Evolutionary conservation across 148 eudicot genomes (phyloP), one percentile per base, ranked within the genome.

Genomic region (Spergularia marina): DNA sequence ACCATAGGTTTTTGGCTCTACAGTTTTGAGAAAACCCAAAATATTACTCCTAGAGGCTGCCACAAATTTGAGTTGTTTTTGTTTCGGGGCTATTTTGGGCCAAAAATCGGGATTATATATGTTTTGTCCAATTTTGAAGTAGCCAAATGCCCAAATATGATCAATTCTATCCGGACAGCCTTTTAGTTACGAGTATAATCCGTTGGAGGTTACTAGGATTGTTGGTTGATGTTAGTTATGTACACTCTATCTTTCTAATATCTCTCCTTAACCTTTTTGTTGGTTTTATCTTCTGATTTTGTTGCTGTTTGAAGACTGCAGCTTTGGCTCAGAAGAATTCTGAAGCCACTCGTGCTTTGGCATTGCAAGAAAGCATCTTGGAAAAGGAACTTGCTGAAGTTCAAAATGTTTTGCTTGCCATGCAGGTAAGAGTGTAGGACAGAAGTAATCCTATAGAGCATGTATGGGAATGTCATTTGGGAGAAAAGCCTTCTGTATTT

Each of bases 261-360:
- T 10, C 16, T 58, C 44, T 59, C 69, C 20, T 66, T 20, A 55
- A 21, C 12, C 13, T 12, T 47, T 15, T 16, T 34, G 0, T 53
- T 67, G 75, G 41, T 23, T 34, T n/a, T 68, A 14, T 65, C 5
- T 65, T 66, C 60, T 77, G 53, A 63, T 55, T 76, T 49, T 30
- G 53, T 68, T 25, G 77, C 16, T 81, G 74, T 62, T 68, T 79
- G 75, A 80, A 96, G 99, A 80, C 97, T 82, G 92, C 94, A 77
- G 97, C 92, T 68, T 87, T 96, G 86, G 91, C 97, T 75, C 88
- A 88, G 80, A 96, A 96, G 85, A 96, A 91, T 71, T 92, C 99
- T 4, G 98, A 92, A 87, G 94, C 89, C 66, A 87, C 97, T 62
- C 90, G 99, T 49, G 94, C 90, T 69, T 84, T 96, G 82, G 93